Conservation (phyloP, 2,329 filamentous ascomycete species). For the Pseudomassariella vexata region DNA sequence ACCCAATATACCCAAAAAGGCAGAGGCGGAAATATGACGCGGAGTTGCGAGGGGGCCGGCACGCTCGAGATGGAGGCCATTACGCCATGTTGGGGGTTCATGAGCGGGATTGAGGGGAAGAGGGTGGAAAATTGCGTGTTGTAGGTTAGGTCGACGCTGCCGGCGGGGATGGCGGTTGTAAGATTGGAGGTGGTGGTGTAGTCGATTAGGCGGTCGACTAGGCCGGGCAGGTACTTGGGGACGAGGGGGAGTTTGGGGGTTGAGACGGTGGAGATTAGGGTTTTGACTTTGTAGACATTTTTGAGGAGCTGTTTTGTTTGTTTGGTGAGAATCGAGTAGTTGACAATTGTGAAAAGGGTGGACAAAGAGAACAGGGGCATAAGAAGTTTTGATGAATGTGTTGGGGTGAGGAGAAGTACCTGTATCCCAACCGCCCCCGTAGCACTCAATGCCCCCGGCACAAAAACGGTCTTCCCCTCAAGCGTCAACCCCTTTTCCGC, state of each 20-base stretch:
- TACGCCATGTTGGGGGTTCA: conserved; percentile 30
- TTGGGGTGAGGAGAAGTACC: no score
- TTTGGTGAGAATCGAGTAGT: no score
- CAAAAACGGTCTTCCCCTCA: conserved; percentile 43
- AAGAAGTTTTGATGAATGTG: no score
- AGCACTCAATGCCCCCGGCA: conserved; percentile 43
- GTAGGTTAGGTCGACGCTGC: conserved; percentile 43
- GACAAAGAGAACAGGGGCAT: no score
- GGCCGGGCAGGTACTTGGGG: conserved; percentile 31
- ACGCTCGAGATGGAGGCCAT: conserved; percentile 35
- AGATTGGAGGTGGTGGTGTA: conserved; percentile 37
- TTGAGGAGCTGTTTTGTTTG: no score
- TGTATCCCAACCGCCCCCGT: conserved; percentile 41
- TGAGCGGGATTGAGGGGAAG: conserved; percentile 28
- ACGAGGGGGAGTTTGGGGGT: conserved; percentile 43
- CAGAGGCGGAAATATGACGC: conserved; percentile 28
- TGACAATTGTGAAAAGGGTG: no score
- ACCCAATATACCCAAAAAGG: conserved; percentile 32
- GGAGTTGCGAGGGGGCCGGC: no score
- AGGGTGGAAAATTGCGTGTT: conserved; percentile 39
- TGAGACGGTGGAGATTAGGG: conserved; percentile 46
- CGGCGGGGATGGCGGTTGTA: conserved; percentile 27
- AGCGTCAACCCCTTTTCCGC: conserved; percentile 29
- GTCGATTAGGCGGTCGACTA: conserved; percentile 46
- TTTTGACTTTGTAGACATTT: conserved; percentile 39